phyloP scores from a whole-genome alignment of 2,329 filamentous ascomycete genomes.

The Davidsoniella neocaledoniae region DNA sequence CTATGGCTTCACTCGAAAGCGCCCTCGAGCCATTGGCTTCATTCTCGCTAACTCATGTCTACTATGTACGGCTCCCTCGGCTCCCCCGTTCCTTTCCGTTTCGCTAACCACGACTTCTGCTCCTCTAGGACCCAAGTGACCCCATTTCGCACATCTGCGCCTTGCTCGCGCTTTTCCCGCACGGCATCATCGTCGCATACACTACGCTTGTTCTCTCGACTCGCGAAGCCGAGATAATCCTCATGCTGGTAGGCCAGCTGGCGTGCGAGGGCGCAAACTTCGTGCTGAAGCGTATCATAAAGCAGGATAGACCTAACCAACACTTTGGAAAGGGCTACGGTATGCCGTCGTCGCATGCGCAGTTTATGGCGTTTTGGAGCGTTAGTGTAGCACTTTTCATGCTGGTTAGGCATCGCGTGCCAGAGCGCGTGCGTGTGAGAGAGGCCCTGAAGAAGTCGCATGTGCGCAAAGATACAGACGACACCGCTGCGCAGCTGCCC shows the following conservation, averaged over 20 bases:
- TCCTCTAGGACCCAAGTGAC: constrained; percentile 64
- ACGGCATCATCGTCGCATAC: constrained; percentile 81
- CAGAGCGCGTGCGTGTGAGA: constrained; percentile 36
- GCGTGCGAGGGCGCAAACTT: constrained; percentile 87
- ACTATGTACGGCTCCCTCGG: constrained; percentile 54
- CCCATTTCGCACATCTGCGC: constrained; percentile 73
- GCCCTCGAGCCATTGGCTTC: constrained; percentile 50
- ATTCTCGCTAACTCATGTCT: constrained; percentile 85
- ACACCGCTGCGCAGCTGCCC: neutral
- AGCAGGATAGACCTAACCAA: constrained; percentile 74
- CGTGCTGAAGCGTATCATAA: constrained; percentile 72
- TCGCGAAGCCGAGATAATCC: constrained; percentile 71
- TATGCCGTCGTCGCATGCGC: constrained; percentile 88
- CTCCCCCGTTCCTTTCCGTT: neutral
- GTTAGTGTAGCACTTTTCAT: constrained; percentile 73
- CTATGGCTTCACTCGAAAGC: constrained; percentile 3
- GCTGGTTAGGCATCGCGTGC: constrained; percentile 37
- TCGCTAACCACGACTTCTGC: neutral
- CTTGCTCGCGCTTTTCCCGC: constrained; percentile 84
- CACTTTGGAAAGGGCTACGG: constrained; percentile 88
- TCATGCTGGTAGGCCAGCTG: constrained; percentile 87
- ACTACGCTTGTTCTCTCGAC: constrained; percentile 79
- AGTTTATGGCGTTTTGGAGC: constrained; percentile 87
- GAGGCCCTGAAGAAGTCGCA: neutral
- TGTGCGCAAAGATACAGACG: constrained; percentile 14